These are phyloP conservation scores for Geum urbanum DNA, from an alignment of 306 rosid species.

Conservation along the genomic window DNA sequence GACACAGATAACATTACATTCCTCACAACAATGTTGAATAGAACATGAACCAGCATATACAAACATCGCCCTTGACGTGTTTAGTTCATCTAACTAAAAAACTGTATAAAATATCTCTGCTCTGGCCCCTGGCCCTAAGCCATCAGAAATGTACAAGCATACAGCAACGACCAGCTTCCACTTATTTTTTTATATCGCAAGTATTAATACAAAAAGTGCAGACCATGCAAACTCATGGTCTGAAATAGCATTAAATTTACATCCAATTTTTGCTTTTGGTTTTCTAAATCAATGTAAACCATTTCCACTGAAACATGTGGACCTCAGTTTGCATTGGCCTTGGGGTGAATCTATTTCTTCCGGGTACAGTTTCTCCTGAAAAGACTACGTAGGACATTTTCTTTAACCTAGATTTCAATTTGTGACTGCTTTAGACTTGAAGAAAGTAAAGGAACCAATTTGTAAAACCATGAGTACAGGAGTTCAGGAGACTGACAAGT, in stretches of 20 bases:
- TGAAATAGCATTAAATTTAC: not conserved
- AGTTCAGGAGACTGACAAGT: not conserved
- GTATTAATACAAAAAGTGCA: not conserved
- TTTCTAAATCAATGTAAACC: not conserved
- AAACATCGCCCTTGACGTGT: slow-evolving; percentile 12
- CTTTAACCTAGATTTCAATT: not conserved
- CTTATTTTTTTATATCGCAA: not conserved
- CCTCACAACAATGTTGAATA: not conserved
- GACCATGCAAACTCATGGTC: not conserved
- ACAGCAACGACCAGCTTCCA: not conserved
- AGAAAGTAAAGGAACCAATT: too few relatives aligned
- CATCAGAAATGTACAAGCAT: not conserved
- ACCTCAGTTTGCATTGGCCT: not conserved
- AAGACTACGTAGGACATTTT: not conserved
- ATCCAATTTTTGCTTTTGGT: not conserved
- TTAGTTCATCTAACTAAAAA: slow-evolving; percentile 12
- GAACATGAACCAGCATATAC: slow-evolving; percentile 10
- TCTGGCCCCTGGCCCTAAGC: not conserved
- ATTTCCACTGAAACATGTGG: not conserved
- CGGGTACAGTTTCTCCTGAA: not conserved
- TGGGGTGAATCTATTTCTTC: not conserved
- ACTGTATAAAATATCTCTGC: not conserved
- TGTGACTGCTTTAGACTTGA: not conserved
- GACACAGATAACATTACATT: slow-evolving; percentile 12
- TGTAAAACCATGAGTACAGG: too few relatives aligned